Conservation (phyloP, 164 flowering plant species). For the Dillenia turbinata region DNA sequence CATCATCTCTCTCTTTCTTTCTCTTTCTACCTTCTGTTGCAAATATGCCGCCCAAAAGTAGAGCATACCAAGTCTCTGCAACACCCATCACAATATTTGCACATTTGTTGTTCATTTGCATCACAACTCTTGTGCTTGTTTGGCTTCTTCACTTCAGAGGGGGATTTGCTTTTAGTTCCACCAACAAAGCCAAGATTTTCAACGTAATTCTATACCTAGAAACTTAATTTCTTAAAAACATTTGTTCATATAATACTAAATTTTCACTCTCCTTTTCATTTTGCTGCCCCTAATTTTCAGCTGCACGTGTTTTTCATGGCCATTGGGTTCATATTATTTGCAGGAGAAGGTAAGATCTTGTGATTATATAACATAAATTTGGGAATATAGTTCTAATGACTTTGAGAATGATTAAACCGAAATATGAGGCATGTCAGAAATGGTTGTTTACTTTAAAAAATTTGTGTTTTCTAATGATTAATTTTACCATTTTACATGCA, state of each 20-base stretch:
- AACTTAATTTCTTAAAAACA: neutral
- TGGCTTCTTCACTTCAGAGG: conserved; percentile 43
- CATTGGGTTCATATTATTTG: conserved; percentile 23
- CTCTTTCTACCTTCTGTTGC: too few relatives aligned
- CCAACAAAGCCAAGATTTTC: conserved; percentile 29
- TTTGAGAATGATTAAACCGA: too few relatives aligned
- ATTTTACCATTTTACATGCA: conserved; percentile 14
- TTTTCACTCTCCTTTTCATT: neutral
- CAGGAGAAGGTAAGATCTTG: conserved; percentile 58
- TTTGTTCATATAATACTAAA: neutral
- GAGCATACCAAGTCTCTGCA: conserved; percentile 21
- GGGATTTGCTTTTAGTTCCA: conserved; percentile 42
- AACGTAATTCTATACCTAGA: conserved; percentile 18
- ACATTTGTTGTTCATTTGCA: conserved; percentile 42
- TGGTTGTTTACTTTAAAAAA: neutral
- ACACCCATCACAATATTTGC: conserved; percentile 34
- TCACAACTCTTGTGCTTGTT: conserved; percentile 43
- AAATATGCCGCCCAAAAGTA: conserved; percentile 25
- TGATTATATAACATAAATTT: neutral
- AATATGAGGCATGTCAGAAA: neutral
- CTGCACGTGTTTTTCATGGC: conserved; percentile 57
- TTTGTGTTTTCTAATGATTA: neutral
- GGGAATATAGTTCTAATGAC: neutral
- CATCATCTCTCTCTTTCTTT: too few relatives aligned
- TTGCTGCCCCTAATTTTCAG: conserved; percentile 24